These are phyloP conservation scores for Agaricales sp. DNA, from an alignment of 1,284 basidiomycete species.

Conservation along the genomic window DNA sequence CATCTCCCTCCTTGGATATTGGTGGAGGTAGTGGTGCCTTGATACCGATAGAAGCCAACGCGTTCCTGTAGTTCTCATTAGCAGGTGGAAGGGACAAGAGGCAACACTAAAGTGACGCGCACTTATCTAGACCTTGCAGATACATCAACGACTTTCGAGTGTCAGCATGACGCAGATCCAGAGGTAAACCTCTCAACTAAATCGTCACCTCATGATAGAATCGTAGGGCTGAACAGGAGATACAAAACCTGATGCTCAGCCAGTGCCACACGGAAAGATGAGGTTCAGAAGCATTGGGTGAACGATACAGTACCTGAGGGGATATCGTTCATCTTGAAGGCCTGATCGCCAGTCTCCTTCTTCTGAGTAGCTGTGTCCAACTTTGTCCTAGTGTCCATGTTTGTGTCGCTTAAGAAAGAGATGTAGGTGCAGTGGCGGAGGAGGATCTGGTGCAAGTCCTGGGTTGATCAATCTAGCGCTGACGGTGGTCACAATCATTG, in stretches of 20 bases:
- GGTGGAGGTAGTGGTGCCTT: conserved; percentile 10
- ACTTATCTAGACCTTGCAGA: conserved; percentile 66
- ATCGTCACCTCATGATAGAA: conserved; percentile 52
- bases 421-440: background rate
- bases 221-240: conserved; percentile 43
- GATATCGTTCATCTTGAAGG: conserved; percentile 58
- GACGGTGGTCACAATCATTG: too few relatives aligned
- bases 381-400: conserved; percentile 28
- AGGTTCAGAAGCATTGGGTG: background rate
- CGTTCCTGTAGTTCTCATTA: conserved; percentile 28
- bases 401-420: conserved; percentile 11
- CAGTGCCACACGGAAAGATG: background rate
- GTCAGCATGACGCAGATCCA: too few relatives aligned
- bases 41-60: conserved; percentile 37
- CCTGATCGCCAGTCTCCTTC: conserved; percentile 66
- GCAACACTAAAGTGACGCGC: conserved; percentile 13
- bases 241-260: conserved; percentile 5
- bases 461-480: too few relatives aligned
- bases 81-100: background rate
- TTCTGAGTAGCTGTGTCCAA: conserved; percentile 50
- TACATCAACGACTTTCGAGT: conserved; percentile 67
- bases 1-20: too few relatives aligned
- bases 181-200: conserved; percentile 4
- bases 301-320: conserved; percentile 51
- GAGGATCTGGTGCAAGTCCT: too few relatives aligned